A percentile compares a stretch with the other conserved stretches of the same genome.
phyloP scores from a whole-genome alignment of 495 filamentous ascomycete species.

The Pyronema domesticum region DNA sequence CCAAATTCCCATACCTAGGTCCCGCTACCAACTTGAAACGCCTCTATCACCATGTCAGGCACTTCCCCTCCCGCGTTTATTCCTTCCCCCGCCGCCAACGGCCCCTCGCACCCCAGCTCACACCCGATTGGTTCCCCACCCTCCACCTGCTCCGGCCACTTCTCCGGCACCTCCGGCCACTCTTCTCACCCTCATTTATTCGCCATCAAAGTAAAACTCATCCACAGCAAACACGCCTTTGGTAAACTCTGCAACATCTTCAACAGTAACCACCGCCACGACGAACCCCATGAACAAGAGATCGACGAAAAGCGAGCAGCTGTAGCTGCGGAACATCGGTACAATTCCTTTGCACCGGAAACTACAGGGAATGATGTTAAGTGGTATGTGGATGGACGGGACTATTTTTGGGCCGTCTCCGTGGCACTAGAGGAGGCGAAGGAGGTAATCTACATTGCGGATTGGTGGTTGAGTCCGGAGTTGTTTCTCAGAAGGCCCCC shows the following conservation, averaged over 20 bases:
- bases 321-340: conserved; percentile 64
- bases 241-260: conserved; percentile 56
- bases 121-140: neutral
- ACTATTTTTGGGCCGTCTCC: conserved; percentile 89
- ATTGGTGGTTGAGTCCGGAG: conserved; percentile 95
- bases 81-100: too few species aligned
- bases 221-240: conserved; percentile 42
- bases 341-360: conserved; percentile 69
- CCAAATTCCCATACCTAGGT: too few species aligned
- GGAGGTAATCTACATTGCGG: conserved; percentile 86
- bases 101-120: neutral
- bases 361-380: conserved; percentile 73
- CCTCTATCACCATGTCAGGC: too few species aligned
- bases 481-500: conserved; percentile 78
- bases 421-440: conserved; percentile 69
- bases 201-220: conserved; percentile 31
- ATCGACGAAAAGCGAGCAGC: conserved; percentile 62
- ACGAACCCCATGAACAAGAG: conserved; percentile 72
- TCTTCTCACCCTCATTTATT: conserved; percentile 26
- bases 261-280: conserved; percentile 85
- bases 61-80: too few species aligned
- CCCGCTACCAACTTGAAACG: too few species aligned
- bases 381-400: conserved; percentile 88
- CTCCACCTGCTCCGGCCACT: neutral
- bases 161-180: conserved; percentile 1